Conservation (phyloP, 345 rosid genomes). For the Salix dunnii region DNA sequence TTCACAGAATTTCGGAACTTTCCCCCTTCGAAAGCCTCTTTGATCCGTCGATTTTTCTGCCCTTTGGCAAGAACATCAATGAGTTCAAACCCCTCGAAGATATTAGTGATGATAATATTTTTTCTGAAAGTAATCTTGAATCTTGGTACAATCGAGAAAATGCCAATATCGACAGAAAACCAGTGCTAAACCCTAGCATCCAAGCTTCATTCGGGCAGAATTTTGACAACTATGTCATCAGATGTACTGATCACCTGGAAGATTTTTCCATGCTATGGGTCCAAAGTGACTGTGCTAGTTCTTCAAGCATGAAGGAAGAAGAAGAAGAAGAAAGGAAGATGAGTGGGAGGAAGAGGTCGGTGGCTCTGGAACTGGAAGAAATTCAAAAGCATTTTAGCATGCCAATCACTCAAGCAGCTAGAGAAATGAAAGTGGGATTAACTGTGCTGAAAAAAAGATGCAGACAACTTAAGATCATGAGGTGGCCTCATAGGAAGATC, state of each 20-base stretch:
- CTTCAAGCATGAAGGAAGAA: background rate
- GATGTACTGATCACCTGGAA: background rate
- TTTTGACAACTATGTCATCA: background rate
- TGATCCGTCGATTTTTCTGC: background rate
- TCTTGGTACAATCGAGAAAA: background rate
- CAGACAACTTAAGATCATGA: conserved; percentile 61
- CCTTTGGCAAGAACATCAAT: background rate
- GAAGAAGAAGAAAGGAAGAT: background rate
- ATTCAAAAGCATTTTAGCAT: conserved; percentile 52
- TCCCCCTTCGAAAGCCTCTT: conserved; percentile 3
- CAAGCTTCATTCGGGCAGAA: background rate
- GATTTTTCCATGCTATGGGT: background rate
- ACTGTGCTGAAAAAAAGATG: conserved; percentile 73
- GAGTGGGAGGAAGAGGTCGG: conserved; percentile 22
- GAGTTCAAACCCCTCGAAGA: conserved; percentile 1
- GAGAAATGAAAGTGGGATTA: conserved; percentile 61
- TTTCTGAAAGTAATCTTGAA: background rate
- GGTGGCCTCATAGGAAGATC: conserved; percentile 66
- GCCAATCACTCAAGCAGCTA: conserved; percentile 66
- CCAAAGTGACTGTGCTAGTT: background rate
- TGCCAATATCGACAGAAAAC: background rate
- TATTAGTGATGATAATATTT: background rate
- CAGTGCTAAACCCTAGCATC: background rate
- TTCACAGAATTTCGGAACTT: conserved; percentile 19
- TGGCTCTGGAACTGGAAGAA: conserved; percentile 34